A percentile compares a stretch with the other conserved stretches of the same genome.
These are phyloP conservation scores for Oryza longistaminata DNA, from an alignment of 176 grass and related monocot species.

Conservation along the genomic window DNA sequence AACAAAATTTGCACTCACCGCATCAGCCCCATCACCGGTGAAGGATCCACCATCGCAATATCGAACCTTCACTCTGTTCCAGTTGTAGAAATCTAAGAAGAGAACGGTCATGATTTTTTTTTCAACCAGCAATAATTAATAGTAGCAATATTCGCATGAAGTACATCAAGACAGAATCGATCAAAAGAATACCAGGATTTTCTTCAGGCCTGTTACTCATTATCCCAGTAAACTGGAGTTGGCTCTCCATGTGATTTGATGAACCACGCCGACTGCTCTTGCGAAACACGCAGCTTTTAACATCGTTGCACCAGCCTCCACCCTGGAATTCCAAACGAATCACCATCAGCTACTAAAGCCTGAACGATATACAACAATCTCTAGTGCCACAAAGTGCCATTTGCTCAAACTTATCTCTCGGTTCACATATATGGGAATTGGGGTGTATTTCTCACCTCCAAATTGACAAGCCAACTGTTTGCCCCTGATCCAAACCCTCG, in stretches of 20 bases:
- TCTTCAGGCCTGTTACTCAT: constrained; percentile 71
- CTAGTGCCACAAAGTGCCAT: neutral
- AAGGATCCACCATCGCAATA: constrained; percentile 96
- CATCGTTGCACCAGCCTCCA: constrained; percentile 87
- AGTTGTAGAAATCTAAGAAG: constrained; percentile 89
- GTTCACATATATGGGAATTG: neutral
- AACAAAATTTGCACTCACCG: constrained; percentile 54
- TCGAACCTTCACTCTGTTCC: constrained; percentile 95
- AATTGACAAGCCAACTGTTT: constrained; percentile 84
- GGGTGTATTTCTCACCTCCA: constrained; percentile 65
- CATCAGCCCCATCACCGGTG: constrained; percentile 68
- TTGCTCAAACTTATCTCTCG: constrained; percentile 21
- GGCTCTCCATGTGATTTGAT: constrained; percentile 70
- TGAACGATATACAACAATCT: constrained; percentile 11
- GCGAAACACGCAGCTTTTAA: constrained; percentile 58
- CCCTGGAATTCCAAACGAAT: constrained; percentile 55
- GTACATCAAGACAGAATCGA: neutral
- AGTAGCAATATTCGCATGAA: neutral
- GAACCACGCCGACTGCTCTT: constrained; percentile 71
- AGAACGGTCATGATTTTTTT: constrained; percentile 2
- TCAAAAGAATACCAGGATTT: constrained; percentile 77
- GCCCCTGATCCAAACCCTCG: constrained; percentile 84
- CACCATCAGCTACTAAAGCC: constrained; percentile 27
- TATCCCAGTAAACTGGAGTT: constrained; percentile 81
- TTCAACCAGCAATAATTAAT: neutral